Evolutionary conservation across 2,329 filamentous ascomycete species (phyloP), one percentile per base, ranked within the genome.

Genomic region (Monilinia fructigena): DNA sequence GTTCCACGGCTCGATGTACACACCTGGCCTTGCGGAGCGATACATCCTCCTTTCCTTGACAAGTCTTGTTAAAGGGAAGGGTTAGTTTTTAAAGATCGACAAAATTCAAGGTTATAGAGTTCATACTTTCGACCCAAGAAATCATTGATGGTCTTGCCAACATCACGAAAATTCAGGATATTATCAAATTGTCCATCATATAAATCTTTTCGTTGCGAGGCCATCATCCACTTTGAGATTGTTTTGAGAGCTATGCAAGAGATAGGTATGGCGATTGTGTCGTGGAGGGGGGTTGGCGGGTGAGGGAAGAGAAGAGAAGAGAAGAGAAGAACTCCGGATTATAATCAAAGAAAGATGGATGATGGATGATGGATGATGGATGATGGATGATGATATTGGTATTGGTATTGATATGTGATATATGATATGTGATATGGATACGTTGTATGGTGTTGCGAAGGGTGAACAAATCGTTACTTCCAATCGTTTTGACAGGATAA

Each of bases 121-220:
- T 74, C 79, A 71, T 79, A 87, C 87, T 81, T 83, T 69, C 80
- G 79, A 31, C 82, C 82, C 5, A 85, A 76, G 68, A 83, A 83
- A 35, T 78, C 74, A 72, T 93, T 93, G 71, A 92, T 81, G 0
- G 85, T 87, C 69, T 81, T 79, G 52, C 88, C 90, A 54, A 93
- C 87, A 80, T 94, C 91, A 66, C 91, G 86, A 75, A 93, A 92
- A 76, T 94, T 94, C 72, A 89, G 79, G 61, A 93, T 82, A 63
- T 82, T 83, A 67, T 87, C 81, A 70, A 89, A 80, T 14, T 67
- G 65, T 3, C 48, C 60, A 55, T 63, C 60, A 10, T 61, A 61
- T 31, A 50, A 26, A 38, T 12, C 45, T 54, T 40, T 55, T 18
- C n/a, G 35, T 55, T 28, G 45, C 16, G 28, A 40, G 28, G 2